Base-by-base conservation (phyloP, 129 eudicot genomes). In the Tagetes erecta region DNA sequence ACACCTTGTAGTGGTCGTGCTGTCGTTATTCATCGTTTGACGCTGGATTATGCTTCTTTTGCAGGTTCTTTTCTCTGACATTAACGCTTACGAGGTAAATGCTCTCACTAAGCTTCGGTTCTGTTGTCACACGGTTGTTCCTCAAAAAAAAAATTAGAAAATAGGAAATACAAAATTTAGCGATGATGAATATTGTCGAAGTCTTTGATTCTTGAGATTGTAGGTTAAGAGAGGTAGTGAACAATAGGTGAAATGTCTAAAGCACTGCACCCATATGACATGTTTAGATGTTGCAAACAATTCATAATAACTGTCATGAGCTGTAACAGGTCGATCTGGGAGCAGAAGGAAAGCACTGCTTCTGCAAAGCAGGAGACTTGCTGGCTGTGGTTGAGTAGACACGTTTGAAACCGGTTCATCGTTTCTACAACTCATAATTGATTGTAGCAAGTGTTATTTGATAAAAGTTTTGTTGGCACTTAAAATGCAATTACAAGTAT, bases 31-130 rank as follows among this genome's bases (percentile, higher is more conserved):
- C 42, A 35, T 64, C 44, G 65, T 64, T 63, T 58, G 68, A 72
- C 71, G 38, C 2, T 31, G 3, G 56, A 50, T 4, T 50, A 34
- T 67, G 45, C 53, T 60, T 71, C 51, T 13, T 75, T 64, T 84
- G 84, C 85, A 95, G 99, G 99, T 95, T 82, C 83, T 95, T 52
- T 95, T 95, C 90, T 95, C 99, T 0, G 97, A 91, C 75, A 51
- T 95, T 14, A 95, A 85, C 58, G 96, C 99, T 0, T 91, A 91
- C 3, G 70, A 64, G 70, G 70, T 64, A 64, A 64, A 64, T 14
- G 20, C 70, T 40, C 3, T 2, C 34, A 62, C 10, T 4, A 36
- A 11, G 9, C 14, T 45, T 3, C 45, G 1, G 20, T 62, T 6
- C 64, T 12, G 4, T 13, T 37, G 45, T 36, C 27, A 1, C 44